Conservation (phyloP, 2,329 filamentous ascomycete genomes). For the Fusarium scirpi region DNA sequence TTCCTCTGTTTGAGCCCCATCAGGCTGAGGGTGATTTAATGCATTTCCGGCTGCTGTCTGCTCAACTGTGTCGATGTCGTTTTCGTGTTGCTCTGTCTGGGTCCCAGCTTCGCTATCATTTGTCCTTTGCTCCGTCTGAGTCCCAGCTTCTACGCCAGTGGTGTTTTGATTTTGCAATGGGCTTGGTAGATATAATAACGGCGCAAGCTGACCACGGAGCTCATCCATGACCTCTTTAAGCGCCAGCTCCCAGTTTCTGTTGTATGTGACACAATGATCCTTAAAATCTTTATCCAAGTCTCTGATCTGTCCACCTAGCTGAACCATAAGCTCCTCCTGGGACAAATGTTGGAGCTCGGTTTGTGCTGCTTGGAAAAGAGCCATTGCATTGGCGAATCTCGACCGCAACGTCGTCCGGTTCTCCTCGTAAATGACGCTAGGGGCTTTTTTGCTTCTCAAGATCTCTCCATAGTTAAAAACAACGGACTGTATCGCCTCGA, state of each 20-base stretch:
- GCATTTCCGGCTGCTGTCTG: not conserved
- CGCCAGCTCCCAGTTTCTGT: not conserved
- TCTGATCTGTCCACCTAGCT: constrained; percentile 10
- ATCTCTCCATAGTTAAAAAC: constrained; percentile 5
- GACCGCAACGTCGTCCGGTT: not conserved
- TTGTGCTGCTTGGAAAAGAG: not conserved
- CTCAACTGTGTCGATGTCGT: not conserved
- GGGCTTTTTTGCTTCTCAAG: not conserved
- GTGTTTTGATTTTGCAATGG: not conserved
- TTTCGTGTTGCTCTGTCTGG: not conserved
- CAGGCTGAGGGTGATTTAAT: not conserved
- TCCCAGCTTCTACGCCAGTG: not conserved
- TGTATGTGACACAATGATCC: not conserved
- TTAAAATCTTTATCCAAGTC: constrained; percentile 18
- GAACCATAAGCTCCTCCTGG: not conserved
- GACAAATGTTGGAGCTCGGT: not conserved
- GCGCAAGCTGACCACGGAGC: not conserved
- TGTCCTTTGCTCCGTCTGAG: no score
- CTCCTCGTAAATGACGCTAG: constrained; percentile 2
- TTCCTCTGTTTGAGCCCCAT: not conserved
- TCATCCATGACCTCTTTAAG: not conserved
- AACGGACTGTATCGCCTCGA: constrained; percentile 12
- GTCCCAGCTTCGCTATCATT: not conserved
- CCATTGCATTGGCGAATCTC: not conserved
- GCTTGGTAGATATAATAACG: not conserved